Percentiles rank a stretch among this genome's conserved stretches.
Conservation (phyloP, 2,329 filamentous ascomycete species). For the Thelonectria blattea region DNA sequence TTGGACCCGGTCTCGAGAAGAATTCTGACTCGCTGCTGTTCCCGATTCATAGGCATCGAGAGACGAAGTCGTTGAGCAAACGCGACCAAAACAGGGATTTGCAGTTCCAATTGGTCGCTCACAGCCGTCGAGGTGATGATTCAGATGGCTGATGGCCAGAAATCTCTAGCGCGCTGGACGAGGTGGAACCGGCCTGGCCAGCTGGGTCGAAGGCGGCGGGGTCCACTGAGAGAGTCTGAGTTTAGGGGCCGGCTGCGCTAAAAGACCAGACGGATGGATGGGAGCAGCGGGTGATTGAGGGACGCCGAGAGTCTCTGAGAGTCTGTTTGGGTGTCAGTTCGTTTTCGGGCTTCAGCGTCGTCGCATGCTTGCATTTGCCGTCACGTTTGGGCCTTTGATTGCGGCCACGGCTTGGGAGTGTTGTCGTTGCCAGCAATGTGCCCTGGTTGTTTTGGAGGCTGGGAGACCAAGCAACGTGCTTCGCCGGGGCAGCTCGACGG, state of each 20-base stretch:
- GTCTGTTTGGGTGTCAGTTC: slow-evolving; percentile 3
- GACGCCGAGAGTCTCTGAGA: neutral
- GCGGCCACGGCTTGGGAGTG: neutral
- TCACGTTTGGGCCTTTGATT: neutral
- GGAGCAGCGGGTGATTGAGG: too few species aligned
- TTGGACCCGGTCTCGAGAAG: slow-evolving; percentile 23
- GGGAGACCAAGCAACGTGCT: slow-evolving; percentile 1
- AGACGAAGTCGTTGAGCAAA: slow-evolving; percentile 12
- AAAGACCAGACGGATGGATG: neutral
- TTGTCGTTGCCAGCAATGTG: neutral
- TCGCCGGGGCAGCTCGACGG: slow-evolving; percentile 14
- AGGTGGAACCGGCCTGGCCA: slow-evolving; percentile 2
- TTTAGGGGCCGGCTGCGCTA: neutral
- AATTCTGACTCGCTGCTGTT: slow-evolving; percentile 11
- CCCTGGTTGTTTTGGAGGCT: neutral
- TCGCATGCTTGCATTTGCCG: neutral
- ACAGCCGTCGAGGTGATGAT: neutral
- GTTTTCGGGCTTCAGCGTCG: neutral
- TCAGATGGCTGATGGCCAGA: neutral
- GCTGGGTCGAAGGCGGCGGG: neutral
- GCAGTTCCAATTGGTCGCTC: slow-evolving; percentile 3
- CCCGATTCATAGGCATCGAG: slow-evolving; percentile 29
- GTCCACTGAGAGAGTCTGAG: neutral
- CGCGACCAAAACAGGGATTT: neutral
- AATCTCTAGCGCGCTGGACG: slow-evolving; percentile 2